phyloP scores from a whole-genome alignment of 2,329 filamentous ascomycete species.

The Monilinia laxa region DNA sequence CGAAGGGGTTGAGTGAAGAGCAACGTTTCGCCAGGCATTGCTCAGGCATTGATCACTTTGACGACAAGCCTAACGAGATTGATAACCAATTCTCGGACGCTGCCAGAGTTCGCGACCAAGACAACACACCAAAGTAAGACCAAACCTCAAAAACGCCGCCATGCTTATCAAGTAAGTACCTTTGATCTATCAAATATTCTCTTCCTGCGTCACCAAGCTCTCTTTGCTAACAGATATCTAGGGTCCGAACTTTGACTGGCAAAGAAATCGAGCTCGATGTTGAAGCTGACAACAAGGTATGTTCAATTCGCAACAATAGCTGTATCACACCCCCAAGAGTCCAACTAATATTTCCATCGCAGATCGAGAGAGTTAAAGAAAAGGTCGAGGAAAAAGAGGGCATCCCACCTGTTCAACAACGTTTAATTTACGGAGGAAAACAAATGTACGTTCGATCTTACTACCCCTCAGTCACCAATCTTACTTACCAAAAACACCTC shows the following conservation, averaged over 20 bases:
- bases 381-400: slow-evolving; percentile 99
- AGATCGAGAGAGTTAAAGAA: slow-evolving; percentile 97
- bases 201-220: neutral
- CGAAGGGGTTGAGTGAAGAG: neutral
- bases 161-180: slow-evolving; percentile 19
- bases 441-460: slow-evolving; percentile 70
- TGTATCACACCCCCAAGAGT: neutral
- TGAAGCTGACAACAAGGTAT: slow-evolving; percentile 87
- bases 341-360: neutral
- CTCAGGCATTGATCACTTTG: neutral
- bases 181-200: neutral
- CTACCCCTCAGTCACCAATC: too few relatives aligned
- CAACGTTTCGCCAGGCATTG: neutral
- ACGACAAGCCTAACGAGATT: neutral
- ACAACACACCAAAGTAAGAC: neutral
- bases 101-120: neutral
- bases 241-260: slow-evolving; percentile 94
- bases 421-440: slow-evolving; percentile 94
- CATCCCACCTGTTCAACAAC: slow-evolving; percentile 94
- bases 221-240: slow-evolving; percentile 43
- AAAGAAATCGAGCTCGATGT: slow-evolving; percentile 99
- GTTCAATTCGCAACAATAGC: neutral
- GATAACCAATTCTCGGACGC: neutral
- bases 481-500: too few relatives aligned
- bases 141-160: neutral